Evolutionary conservation across 208 protist species (phyloP).

Genomic region (Phytomonas sp.): DNA sequence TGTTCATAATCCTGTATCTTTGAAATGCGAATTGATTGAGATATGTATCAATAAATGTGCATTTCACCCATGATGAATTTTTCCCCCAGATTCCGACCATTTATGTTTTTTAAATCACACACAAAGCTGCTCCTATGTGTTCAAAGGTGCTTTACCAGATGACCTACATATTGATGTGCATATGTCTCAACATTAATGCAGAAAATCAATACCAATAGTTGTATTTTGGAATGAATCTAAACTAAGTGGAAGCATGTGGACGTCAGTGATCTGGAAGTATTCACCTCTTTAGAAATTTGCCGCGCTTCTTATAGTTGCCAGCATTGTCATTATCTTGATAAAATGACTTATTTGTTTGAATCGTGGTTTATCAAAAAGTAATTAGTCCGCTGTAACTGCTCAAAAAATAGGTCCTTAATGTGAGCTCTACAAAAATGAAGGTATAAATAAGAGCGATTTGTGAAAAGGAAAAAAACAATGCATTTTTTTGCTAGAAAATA

Average conservation of each 20-base stretch:
- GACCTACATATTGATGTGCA: background rate
- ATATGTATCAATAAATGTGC: background rate
- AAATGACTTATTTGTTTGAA: background rate
- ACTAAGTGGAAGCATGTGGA: background rate
- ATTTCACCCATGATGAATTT: background rate
- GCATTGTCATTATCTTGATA: background rate
- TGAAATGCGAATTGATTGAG: background rate
- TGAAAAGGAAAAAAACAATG: slow-evolving; percentile 12
- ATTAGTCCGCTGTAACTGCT: background rate
- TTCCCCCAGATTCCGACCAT: background rate
- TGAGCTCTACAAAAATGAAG: background rate
- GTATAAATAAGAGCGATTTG: background rate
- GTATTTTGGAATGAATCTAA: background rate
- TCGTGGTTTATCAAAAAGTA: background rate
- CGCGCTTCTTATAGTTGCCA: background rate
- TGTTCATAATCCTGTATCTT: background rate
- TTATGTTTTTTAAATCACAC: background rate
- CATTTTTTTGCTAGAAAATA: background rate
- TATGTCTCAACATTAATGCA: background rate
- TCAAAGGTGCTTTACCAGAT: background rate
- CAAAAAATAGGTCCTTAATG: background rate
- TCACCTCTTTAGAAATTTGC: background rate
- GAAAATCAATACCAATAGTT: background rate
- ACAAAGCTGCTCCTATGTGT: background rate
- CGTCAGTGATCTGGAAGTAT: background rate